Evolutionary conservation across 139 green algal genomes (phyloP).

Genomic region (Chlamydomonas incerta): DNA sequence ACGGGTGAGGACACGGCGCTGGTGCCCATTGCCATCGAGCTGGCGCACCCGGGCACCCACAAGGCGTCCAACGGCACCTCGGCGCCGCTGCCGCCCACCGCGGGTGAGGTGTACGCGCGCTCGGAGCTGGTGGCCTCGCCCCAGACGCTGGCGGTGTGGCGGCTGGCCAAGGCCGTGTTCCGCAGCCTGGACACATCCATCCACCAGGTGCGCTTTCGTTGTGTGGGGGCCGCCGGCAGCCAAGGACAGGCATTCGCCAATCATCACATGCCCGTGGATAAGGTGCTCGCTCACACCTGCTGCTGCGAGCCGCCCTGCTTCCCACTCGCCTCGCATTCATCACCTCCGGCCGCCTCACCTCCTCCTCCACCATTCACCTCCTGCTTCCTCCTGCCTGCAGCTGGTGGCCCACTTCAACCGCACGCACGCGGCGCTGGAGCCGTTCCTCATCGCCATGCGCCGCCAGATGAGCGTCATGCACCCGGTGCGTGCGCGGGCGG

Average conservation of each 20-base stretch:
- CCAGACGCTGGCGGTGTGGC: conserved; percentile 38
- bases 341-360: too few species aligned
- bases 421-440: conserved; percentile 61
- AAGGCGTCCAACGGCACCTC: not conserved
- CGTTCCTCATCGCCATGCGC: conserved; percentile 60
- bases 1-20: conserved; percentile 17
- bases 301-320: not conserved
- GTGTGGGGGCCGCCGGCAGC: too few species aligned
- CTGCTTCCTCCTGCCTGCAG: not conserved
- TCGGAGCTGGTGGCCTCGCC: not conserved
- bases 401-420: conserved; percentile 64
- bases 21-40: conserved; percentile 60
- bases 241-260: too few species aligned
- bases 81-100: not conserved
- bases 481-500: conserved; percentile 55
- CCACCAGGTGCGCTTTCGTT: conserved; percentile 61
- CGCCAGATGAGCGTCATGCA: conserved; percentile 61
- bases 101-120: not conserved
- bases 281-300: not conserved
- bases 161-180: conserved; percentile 59
- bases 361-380: too few species aligned
- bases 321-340: too few species aligned
- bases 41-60: conserved; percentile 38
- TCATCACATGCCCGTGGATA: too few species aligned
- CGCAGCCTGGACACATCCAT: conserved; percentile 38